Percentiles rank a stretch among this genome's conserved stretches.
These are phyloP conservation scores for Priceomyces carsonii DNA, from an alignment of 805 yeast genomes.

Conservation along the genomic window DNA sequence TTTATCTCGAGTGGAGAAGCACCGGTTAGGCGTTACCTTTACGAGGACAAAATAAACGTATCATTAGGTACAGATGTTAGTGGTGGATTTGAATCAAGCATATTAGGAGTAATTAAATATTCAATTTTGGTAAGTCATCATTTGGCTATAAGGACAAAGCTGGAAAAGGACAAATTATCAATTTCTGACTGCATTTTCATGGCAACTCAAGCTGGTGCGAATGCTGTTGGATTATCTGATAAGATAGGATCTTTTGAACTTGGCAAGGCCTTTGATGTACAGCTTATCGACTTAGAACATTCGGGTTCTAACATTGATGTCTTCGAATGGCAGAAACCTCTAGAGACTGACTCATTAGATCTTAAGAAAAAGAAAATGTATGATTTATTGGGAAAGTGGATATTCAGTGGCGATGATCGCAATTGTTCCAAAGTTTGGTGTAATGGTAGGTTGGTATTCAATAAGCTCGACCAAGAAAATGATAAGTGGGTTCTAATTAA, in stretches of 20 bases:
- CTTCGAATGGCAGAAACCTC: constrained; percentile 70
- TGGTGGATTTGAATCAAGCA: constrained; percentile 44
- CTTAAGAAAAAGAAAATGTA: constrained; percentile 37
- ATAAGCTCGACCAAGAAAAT: constrained; percentile 23
- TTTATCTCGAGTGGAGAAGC: constrained; percentile 91
- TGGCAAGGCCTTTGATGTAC: constrained; percentile 86
- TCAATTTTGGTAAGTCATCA: constrained; percentile 43
- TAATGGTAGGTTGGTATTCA: constrained; percentile 64
- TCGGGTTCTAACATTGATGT: constrained; percentile 65
- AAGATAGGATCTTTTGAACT: constrained; percentile 67
- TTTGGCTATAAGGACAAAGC: constrained; percentile 34
- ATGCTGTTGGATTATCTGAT: constrained; percentile 58
- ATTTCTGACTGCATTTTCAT: constrained; percentile 73
- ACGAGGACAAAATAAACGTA: constrained; percentile 68
- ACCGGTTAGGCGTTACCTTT: constrained; percentile 62
- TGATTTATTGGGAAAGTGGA: constrained; percentile 81
- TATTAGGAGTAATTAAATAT: constrained; percentile 34
- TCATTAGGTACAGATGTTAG: constrained; percentile 56
- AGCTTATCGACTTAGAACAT: constrained; percentile 64
- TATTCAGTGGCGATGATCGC: constrained; percentile 92
- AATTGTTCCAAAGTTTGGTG: constrained; percentile 83
- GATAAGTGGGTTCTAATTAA: constrained; percentile 8
- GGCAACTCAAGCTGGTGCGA: constrained; percentile 91
- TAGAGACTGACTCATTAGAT: constrained; percentile 10
- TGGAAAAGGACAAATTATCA: constrained; percentile 52